Conservation (phyloP, 345 rosid species). For the Capsella bursapastoris region DNA sequence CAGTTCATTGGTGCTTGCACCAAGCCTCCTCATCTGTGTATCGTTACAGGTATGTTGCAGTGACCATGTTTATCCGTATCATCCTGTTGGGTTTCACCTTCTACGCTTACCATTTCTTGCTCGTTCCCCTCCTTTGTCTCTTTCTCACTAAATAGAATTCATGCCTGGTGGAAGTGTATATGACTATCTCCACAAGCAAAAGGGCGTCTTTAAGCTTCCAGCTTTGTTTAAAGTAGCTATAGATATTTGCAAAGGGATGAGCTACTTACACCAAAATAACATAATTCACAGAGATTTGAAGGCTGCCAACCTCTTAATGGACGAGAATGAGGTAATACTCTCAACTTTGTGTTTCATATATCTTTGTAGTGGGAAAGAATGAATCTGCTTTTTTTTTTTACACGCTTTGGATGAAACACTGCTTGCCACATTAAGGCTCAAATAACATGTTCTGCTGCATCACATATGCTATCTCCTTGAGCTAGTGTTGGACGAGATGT, state of each 20-base stretch:
- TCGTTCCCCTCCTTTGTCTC: constrained; percentile 17
- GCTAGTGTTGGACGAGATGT: not conserved
- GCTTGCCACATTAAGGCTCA: not conserved
- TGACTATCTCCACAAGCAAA: constrained; percentile 95
- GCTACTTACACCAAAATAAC: constrained; percentile 92
- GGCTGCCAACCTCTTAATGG: constrained; percentile 96
- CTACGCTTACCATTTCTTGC: constrained; percentile 13
- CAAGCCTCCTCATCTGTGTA: constrained; percentile 88
- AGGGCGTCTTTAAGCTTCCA: constrained; percentile 92
- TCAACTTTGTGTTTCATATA: constrained; percentile 6
- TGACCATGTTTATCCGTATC: constrained; percentile 14
- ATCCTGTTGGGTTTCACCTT: constrained; percentile 19
- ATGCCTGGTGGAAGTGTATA: constrained; percentile 99
- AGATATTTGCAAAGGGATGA: constrained; percentile 98
- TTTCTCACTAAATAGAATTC: constrained; percentile 56
- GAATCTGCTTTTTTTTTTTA: not conserved
- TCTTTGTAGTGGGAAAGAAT: constrained; percentile 15
- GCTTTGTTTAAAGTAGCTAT: constrained; percentile 83
- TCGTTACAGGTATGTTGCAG: constrained; percentile 72
- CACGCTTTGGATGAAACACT: constrained; percentile 18
- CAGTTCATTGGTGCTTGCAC: constrained; percentile 99
- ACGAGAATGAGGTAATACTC: constrained; percentile 87
- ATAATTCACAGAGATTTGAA: constrained; percentile 97
- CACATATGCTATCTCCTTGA: constrained; percentile 7
- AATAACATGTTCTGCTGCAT: constrained; percentile 11